Conservation (phyloP, 106 monocot species). For the Platanthera guangdongensis region DNA sequence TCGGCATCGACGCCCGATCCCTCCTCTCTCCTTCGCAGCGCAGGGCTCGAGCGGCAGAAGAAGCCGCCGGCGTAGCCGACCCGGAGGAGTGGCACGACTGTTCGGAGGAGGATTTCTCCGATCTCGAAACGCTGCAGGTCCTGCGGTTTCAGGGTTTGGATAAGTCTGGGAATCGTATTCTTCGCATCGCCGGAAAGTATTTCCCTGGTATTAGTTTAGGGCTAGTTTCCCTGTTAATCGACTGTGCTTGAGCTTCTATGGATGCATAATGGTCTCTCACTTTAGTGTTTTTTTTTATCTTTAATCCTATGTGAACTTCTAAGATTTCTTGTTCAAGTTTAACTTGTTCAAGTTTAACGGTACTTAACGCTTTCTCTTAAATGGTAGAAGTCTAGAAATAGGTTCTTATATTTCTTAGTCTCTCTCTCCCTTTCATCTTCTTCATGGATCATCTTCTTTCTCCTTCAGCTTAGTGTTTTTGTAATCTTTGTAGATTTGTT, state of each 20-base stretch:
- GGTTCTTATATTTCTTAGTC: too few relatives aligned
- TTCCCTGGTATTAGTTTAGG: constrained; percentile 56
- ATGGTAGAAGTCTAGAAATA: not conserved
- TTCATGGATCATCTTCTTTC: too few relatives aligned
- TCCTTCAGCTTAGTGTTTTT: too few relatives aligned
- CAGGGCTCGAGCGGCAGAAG: constrained; percentile 5
- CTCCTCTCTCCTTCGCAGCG: constrained; percentile 40
- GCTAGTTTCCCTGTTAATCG: not conserved
- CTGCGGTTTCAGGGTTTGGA: constrained; percentile 71
- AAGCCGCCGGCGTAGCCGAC: constrained; percentile 9
- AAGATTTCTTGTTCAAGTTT: not conserved
- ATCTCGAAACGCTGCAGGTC: constrained; percentile 63
- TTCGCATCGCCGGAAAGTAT: constrained; percentile 89
- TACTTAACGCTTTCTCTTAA: not conserved
- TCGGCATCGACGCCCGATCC: constrained; percentile 62
- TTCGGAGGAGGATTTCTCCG: constrained; percentile 73
- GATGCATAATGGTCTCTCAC: too few relatives aligned
- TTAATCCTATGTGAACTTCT: not conserved
- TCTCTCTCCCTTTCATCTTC: too few relatives aligned
- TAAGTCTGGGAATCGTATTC: constrained; percentile 55
- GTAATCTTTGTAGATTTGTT: too few relatives aligned
- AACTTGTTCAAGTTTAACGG: not conserved
- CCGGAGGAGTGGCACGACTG: constrained; percentile 84
- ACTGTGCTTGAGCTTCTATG: too few relatives aligned
- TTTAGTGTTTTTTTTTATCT: too few relatives aligned